phyloP scores from a whole-genome alignment of 176 grass and related monocot species.

The Carex pumila region DNA sequence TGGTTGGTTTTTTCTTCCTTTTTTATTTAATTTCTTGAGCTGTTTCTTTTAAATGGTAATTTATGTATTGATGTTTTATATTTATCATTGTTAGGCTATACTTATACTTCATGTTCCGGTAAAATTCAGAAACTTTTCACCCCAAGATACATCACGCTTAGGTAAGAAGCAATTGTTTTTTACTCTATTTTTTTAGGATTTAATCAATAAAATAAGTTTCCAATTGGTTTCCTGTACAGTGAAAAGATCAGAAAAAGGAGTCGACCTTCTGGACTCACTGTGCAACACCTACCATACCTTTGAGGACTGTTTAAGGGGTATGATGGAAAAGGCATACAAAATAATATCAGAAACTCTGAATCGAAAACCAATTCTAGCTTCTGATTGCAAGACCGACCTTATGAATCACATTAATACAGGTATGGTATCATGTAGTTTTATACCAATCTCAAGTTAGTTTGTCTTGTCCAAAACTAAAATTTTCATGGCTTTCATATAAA shows the following conservation, averaged over 20 bases:
- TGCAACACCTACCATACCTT: slow-evolving; percentile 85
- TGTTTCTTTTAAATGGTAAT: background rate
- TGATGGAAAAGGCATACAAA: slow-evolving; percentile 54
- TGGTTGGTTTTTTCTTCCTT: slow-evolving; percentile 46
- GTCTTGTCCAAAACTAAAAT: background rate
- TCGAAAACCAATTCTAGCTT: slow-evolving; percentile 53
- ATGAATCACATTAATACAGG: slow-evolving; percentile 77
- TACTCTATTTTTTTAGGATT: slow-evolving; percentile 9
- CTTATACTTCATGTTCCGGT: slow-evolving; percentile 75
- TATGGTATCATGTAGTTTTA: slow-evolving; percentile 17
- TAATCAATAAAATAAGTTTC: slow-evolving; percentile 21
- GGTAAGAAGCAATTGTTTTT: slow-evolving; percentile 44
- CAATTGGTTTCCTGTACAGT: slow-evolving; percentile 39
- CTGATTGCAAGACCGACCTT: slow-evolving; percentile 43
- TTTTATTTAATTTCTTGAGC: slow-evolving; percentile 12
- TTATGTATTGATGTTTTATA: slow-evolving; percentile 7
- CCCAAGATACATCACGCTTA: slow-evolving; percentile 64
- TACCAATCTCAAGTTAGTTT: background rate
- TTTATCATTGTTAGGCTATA: slow-evolving; percentile 57
- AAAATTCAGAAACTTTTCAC: slow-evolving; percentile 61
- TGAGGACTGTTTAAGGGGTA: slow-evolving; percentile 63
- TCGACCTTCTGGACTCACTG: slow-evolving; percentile 72
- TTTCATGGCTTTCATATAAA: background rate
- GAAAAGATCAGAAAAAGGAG: slow-evolving; percentile 62
- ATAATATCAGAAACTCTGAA: slow-evolving; percentile 51